Conservation (phyloP, 345 rosid species). For the Barbarea vulgaris region DNA sequence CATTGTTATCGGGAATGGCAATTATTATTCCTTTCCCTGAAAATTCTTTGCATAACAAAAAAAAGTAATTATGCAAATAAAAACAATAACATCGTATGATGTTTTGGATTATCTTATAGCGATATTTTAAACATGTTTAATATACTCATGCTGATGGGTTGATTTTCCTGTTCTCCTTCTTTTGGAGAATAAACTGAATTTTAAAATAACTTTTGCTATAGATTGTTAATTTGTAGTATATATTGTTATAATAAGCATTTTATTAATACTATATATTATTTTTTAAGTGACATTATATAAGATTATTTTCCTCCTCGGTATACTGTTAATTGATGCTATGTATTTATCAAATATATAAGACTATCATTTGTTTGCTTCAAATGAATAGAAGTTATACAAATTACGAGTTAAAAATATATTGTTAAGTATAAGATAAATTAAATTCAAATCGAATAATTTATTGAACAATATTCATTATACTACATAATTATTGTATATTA, state of each 20-base stretch:
- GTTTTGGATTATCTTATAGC: slow-evolving; percentile 9
- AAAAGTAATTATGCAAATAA: background rate
- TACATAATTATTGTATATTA: too few species aligned
- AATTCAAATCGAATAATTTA: too few species aligned
- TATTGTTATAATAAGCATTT: background rate
- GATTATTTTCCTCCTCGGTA: background rate
- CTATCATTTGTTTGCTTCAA: background rate
- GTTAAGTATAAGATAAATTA: too few species aligned
- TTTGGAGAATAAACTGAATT: background rate
- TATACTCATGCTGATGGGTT: slow-evolving; percentile 14
- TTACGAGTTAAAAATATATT: too few species aligned
- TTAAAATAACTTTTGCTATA: background rate
- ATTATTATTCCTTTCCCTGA: slow-evolving; percentile 28
- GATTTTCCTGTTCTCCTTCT: slow-evolving; percentile 11
- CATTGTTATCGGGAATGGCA: slow-evolving; percentile 42
- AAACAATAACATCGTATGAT: slow-evolving; percentile 15
- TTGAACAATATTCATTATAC: too few species aligned
- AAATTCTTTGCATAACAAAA: slow-evolving; percentile 6
- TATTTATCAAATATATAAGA: too few species aligned
- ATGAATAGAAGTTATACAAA: background rate
- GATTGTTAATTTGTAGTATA: background rate
- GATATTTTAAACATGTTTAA: background rate
- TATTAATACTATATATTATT: background rate
- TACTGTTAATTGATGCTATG: too few species aligned
- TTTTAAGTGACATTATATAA: background rate